Evolutionary conservation across 2,329 filamentous ascomycete species (phyloP).

Genomic region (Diaporthe velutina): DNA sequence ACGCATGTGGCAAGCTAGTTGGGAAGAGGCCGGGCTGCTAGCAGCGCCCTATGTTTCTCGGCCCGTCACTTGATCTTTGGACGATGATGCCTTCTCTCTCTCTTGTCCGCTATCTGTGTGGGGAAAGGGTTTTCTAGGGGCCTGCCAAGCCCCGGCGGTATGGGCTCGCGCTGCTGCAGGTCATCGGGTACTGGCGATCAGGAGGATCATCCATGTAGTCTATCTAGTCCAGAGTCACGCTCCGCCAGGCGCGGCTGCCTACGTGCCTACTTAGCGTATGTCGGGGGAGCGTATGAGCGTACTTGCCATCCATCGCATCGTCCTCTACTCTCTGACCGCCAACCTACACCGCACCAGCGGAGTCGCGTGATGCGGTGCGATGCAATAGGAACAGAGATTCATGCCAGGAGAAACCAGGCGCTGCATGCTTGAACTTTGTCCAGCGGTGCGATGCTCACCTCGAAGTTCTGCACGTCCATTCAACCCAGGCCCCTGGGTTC

Average conservation of each 20-base stretch:
- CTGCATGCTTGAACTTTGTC: background rate
- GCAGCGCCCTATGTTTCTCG: conserved; percentile 3
- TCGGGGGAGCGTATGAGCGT: background rate
- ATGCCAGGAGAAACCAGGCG: background rate
- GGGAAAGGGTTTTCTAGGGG: background rate
- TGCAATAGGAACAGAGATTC: background rate
- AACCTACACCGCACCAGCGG: background rate
- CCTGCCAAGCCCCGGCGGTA: conserved; percentile 28
- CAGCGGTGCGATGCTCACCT: conserved; percentile 7
- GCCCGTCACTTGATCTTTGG: background rate
- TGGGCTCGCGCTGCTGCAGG: conserved; percentile 18
- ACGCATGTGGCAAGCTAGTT: background rate
- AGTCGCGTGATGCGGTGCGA: conserved; percentile 22
- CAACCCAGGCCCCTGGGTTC: background rate
- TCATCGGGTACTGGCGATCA: conserved; percentile 30
- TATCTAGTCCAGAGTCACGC: background rate
- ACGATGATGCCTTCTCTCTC: background rate
- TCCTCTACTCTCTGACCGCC: background rate
- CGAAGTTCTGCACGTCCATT: background rate
- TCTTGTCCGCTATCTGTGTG: background rate
- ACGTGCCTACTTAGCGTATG: background rate
- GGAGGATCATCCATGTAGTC: conserved; percentile 21
- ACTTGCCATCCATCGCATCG: background rate
- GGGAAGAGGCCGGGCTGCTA: conserved; percentile 3
- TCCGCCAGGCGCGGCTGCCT: conserved; percentile 16